phyloP scores from a whole-genome alignment of 164 flowering plant genomes.

The Tinospora cordifolia region DNA sequence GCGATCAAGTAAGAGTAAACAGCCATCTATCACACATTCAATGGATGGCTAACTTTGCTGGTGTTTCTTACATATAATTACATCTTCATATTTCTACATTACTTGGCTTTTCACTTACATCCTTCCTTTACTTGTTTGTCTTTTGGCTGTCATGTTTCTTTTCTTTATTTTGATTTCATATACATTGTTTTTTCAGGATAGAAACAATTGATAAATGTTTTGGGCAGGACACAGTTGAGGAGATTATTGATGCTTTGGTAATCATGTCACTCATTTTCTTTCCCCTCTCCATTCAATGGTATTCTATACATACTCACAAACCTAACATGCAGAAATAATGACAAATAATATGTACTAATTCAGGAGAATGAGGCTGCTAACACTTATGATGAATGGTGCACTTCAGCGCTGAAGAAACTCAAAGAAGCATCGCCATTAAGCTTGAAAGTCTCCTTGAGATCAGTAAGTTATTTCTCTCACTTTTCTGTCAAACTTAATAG shows the following conservation, averaged over 20 bases:
- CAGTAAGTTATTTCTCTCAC: constrained; percentile 42
- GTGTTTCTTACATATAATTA: not conserved
- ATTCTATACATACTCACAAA: too few species aligned
- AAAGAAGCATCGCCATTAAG: constrained; percentile 84
- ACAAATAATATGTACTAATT: not conserved
- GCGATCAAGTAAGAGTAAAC: not conserved
- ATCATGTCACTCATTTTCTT: constrained; percentile 18
- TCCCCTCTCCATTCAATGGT: not conserved
- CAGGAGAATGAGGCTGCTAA: constrained; percentile 59
- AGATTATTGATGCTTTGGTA: constrained; percentile 82
- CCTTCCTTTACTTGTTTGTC: not conserved
- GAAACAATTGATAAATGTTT: constrained; percentile 70
- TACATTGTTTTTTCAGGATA: constrained; percentile 33
- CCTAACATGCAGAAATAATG: not conserved
- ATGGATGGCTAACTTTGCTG: not conserved
- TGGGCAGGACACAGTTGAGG: constrained; percentile 80
- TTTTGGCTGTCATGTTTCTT: not conserved
- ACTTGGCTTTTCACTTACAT: not conserved
- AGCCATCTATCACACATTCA: not conserved
- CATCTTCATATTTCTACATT: not conserved
- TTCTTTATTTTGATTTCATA: not conserved
- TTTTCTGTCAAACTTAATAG: not conserved
- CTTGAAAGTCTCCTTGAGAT: constrained; percentile 66
- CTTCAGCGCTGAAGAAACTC: constrained; percentile 41
- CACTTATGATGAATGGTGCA: constrained; percentile 50